Conservation (phyloP, 73 alveolate species). For the Paramecium pentaurelia region DNA sequence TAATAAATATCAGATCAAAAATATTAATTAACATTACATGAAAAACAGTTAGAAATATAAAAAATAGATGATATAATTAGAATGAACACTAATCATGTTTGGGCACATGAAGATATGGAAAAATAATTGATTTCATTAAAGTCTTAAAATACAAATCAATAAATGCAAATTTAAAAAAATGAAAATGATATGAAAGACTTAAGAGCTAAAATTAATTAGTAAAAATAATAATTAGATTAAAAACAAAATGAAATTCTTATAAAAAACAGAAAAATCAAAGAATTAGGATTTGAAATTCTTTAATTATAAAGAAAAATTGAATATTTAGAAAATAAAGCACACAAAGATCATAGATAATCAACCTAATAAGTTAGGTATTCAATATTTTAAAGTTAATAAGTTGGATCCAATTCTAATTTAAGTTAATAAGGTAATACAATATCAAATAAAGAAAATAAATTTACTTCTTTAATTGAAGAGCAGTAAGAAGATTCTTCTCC, state of each 20-base stretch:
- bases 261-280: neutral
- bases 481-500: neutral
- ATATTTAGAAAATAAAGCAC: neutral
- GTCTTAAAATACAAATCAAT: neutral
- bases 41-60: neutral
- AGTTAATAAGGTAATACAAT: neutral
- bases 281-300: neutral
- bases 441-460: neutral
- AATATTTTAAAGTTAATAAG: neutral
- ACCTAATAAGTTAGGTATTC: neutral
- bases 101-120: conserved; percentile 26
- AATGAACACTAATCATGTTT: neutral
- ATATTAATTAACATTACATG: neutral
- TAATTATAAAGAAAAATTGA: neutral
- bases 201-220: neutral
- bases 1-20: neutral
- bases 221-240: neutral
- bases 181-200: neutral
- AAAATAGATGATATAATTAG: neutral
- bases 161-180: neutral
- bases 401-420: neutral
- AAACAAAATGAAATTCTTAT: neutral
- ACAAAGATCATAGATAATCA: neutral
- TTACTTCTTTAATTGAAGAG: neutral
- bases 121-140: neutral